Conservation (phyloP, 805 yeast genomes). For the Candida nonsorbophila region DNA sequence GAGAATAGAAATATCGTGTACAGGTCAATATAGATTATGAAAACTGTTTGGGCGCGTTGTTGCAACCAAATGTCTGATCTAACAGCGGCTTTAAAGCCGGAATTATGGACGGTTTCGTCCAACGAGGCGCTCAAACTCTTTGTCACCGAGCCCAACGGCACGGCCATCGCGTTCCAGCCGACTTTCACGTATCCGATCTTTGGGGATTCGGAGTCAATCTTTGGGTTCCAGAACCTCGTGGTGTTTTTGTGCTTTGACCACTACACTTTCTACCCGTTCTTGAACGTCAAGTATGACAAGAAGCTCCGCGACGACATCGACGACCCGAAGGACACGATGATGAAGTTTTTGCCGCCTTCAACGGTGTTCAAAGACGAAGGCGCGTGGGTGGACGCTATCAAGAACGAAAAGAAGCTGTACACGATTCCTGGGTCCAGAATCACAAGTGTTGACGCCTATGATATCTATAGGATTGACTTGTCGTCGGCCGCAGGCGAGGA, state of each 20-base stretch:
- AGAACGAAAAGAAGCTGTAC: conserved; percentile 41
- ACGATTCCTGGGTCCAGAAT: conserved; percentile 35
- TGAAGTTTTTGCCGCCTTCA: conserved; percentile 56
- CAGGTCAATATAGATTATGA: neutral
- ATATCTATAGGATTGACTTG: conserved; percentile 47
- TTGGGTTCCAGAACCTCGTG: conserved; percentile 70
- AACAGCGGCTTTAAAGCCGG: conserved; percentile 47
- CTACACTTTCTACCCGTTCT: conserved; percentile 65
- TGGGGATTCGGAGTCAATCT: conserved; percentile 86
- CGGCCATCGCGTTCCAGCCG: conserved; percentile 63
- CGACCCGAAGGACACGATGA: conserved; percentile 52
- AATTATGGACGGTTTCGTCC: conserved; percentile 69
- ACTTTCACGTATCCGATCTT: conserved; percentile 86
- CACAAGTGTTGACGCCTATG: conserved; percentile 22
- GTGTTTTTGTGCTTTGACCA: conserved; percentile 70
- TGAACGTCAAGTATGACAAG: conserved; percentile 51
- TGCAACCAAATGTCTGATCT: conserved; percentile 6
- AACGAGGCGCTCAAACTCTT: conserved; percentile 60
- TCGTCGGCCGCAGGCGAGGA: conserved; percentile 38
- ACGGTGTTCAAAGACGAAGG: conserved; percentile 59
- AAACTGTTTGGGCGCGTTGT: neutral
- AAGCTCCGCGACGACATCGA: conserved; percentile 53
- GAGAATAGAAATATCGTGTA: conserved; percentile 1
- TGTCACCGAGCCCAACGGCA: conserved; percentile 51
- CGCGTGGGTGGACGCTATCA: conserved; percentile 58